Evolutionary conservation across 1,284 basidiomycete species (phyloP).

Genomic region (Wallemia mellicola): DNA sequence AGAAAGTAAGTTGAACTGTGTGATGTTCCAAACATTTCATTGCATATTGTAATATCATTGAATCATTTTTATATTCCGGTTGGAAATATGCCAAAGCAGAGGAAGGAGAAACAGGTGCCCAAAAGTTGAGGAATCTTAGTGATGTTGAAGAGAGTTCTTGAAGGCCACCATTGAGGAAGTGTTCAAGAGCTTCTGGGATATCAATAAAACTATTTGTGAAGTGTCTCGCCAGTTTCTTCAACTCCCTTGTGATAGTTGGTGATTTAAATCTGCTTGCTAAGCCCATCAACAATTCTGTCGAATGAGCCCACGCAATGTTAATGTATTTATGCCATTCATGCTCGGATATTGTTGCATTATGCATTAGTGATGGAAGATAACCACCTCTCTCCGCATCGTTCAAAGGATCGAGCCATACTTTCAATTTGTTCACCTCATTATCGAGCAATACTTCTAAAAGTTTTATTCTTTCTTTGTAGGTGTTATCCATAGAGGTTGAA

Average conservation of each 20-base stretch:
- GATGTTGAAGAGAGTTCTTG: conserved; percentile 24
- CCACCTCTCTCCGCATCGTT: conserved; percentile 37
- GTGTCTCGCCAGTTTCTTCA: conserved; percentile 39
- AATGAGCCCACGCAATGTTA: conserved; percentile 49
- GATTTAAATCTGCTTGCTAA: conserved; percentile 63
- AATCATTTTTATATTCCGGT: conserved; percentile 48
- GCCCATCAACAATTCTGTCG: conserved; percentile 53
- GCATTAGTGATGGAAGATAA: conserved; percentile 15
- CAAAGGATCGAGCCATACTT: conserved; percentile 70
- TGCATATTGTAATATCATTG: conserved; percentile 76
- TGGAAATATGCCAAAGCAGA: conserved; percentile 65
- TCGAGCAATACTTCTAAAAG: conserved; percentile 58
- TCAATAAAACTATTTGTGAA: conserved; percentile 40
- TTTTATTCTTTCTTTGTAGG: conserved; percentile 29
- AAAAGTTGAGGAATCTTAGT: conserved; percentile 45
- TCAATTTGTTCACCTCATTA: conserved; percentile 58
- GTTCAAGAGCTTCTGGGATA: conserved; percentile 45
- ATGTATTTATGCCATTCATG: conserved; percentile 35
- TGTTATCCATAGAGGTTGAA: conserved; percentile 12
- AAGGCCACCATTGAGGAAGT: conserved; percentile 42
- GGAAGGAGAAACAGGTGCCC: conserved; percentile 68
- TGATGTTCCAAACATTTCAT: conserved; percentile 85
- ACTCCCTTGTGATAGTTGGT: conserved; percentile 30
- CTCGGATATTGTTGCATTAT: conserved; percentile 17
- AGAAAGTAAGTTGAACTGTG: conserved; percentile 82